Evolutionary conservation across 1,139 yeast genomes (phyloP).

Genomic region (Yamadazyma songkhlaensis): DNA sequence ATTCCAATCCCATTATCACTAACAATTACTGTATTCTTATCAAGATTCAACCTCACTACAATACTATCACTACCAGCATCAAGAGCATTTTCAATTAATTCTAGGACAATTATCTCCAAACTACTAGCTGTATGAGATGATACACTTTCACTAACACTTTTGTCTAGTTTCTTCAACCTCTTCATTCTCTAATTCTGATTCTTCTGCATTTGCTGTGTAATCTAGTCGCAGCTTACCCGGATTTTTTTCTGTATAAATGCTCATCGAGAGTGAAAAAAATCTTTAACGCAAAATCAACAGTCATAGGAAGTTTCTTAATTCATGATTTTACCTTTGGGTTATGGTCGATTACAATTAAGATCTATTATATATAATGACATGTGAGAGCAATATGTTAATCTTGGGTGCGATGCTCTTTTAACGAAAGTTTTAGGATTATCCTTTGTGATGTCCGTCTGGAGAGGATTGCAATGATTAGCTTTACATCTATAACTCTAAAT

Average conservation of each 20-base stretch:
- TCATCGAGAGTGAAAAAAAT: slow-evolving; percentile 1
- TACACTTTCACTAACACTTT: too few relatives aligned
- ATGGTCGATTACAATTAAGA: slow-evolving; percentile 7
- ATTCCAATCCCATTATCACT: slow-evolving; percentile 82
- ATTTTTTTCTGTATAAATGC: slow-evolving; percentile 5
- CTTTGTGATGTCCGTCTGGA: slow-evolving; percentile 85
- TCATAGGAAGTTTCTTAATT: slow-evolving; percentile 34
- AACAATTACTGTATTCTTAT: slow-evolving; percentile 56
- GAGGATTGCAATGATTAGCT: slow-evolving; percentile 74
- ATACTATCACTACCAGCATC: slow-evolving; percentile 71
- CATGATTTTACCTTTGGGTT: slow-evolving; percentile 4
- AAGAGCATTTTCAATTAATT: slow-evolving; percentile 73
- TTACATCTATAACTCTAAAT: slow-evolving; percentile 32
- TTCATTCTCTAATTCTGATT: not conserved
- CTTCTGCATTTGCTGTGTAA: not conserved
- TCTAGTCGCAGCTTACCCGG: slow-evolving; percentile 5
- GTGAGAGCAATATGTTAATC: slow-evolving; percentile 58
- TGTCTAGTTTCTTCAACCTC: too few relatives aligned
- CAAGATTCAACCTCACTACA: slow-evolving; percentile 61
- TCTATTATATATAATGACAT: slow-evolving; percentile 4
- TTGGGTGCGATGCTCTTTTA: slow-evolving; percentile 78
- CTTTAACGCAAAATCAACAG: slow-evolving; percentile 67
- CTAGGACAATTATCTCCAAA: slow-evolving; percentile 53
- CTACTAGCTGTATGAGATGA: not conserved
- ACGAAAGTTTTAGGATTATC: slow-evolving; percentile 50